Conservation (phyloP, 169 alveolate genomes). For the Cryptosporidium tyzzeri region DNA sequence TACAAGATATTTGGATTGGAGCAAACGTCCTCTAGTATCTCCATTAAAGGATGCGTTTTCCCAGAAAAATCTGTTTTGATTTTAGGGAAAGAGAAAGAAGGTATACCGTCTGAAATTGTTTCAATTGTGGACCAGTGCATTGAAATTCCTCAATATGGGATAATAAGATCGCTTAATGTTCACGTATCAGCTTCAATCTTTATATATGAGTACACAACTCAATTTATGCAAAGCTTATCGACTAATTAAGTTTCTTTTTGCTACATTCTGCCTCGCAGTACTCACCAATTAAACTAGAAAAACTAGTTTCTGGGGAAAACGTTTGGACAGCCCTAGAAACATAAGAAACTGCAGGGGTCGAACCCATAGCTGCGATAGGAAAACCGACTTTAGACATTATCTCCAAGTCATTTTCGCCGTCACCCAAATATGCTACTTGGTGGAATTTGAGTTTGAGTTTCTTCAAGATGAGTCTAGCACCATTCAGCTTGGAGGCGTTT, state of each 20-base stretch:
- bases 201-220: slow-evolving; percentile 90
- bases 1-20: slow-evolving; percentile 90
- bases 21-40: slow-evolving; percentile 87
- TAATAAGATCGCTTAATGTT: slow-evolving; percentile 91
- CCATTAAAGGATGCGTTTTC: slow-evolving; percentile 83
- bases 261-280: slow-evolving; percentile 5
- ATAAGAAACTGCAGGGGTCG: slow-evolving; percentile 48
- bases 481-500: slow-evolving; percentile 40
- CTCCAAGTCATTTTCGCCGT: slow-evolving; percentile 62
- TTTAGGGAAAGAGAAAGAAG: slow-evolving; percentile 93
- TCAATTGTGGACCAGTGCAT: slow-evolving; percentile 88
- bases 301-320: slow-evolving; percentile 28
- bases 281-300: slow-evolving; percentile 25
- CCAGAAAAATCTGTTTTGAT: slow-evolving; percentile 87
- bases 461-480: slow-evolving; percentile 21
- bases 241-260: slow-evolving; percentile 3
- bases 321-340: slow-evolving; percentile 27
- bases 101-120: slow-evolving; percentile 89
- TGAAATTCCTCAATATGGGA: slow-evolving; percentile 92
- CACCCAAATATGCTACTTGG: slow-evolving; percentile 57
- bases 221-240: slow-evolving; percentile 5
- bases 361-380: slow-evolving; percentile 39
- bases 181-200: slow-evolving; percentile 92
- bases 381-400: slow-evolving; percentile 44
- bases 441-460: background rate